Evolutionary conservation across 257 asterid species (phyloP).

Genomic region (Apocynum venetum): DNA sequence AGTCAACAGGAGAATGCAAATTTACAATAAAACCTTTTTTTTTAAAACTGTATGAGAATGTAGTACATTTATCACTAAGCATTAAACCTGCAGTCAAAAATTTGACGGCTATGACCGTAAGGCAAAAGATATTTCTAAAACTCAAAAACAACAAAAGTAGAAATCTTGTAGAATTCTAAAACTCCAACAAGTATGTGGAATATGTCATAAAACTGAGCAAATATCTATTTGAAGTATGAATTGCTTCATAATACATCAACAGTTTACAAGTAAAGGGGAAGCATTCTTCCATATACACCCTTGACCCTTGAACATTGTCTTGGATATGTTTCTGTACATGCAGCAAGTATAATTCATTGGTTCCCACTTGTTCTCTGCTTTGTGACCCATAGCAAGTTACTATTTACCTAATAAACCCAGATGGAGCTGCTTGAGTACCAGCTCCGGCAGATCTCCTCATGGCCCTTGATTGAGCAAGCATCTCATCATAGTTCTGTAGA

Average conservation of each 20-base stretch:
- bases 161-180: background rate
- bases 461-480: conserved; percentile 66
- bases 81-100: too few relatives aligned
- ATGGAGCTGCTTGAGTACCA: conserved; percentile 64
- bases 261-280: background rate
- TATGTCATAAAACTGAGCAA: background rate
- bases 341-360: background rate
- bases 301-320: background rate
- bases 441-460: conserved; percentile 50
- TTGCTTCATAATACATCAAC: background rate
- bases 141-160: too few relatives aligned
- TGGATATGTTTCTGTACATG: background rate
- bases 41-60: too few relatives aligned
- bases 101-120: background rate
- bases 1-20: too few relatives aligned
- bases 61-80: too few relatives aligned
- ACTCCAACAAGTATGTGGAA: background rate
- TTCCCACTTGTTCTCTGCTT: background rate
- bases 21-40: too few relatives aligned
- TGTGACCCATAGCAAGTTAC: background rate
- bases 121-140: too few relatives aligned
- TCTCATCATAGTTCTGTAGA: conserved; percentile 65
- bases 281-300: background rate
- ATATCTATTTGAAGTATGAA: background rate
- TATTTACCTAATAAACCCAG: conserved; percentile 46